Base-by-base conservation (phyloP, 495 filamentous ascomycete species). In the Xylaria intraflava region DNA sequence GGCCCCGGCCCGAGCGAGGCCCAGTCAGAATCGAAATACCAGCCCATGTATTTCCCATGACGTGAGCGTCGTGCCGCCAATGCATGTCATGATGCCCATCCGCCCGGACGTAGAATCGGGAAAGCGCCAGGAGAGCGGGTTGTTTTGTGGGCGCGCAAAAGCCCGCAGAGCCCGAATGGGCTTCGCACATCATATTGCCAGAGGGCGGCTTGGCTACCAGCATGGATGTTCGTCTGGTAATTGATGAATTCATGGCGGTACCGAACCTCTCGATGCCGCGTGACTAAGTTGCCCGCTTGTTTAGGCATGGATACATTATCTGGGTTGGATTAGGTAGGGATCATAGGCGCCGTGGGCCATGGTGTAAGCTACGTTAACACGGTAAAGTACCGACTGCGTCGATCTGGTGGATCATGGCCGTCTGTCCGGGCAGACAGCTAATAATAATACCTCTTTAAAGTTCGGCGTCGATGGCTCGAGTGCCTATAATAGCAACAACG, bases 31-130 rank as follows among this genome's bases (percentile, higher is more conserved):
- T 75, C 75, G 27, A 93, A 76, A 40, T n/a, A n/a, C n/a, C n/a
- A n/a, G n/a, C n/a, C n/a, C n/a, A n/a, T n/a, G n/a, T n/a, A n/a
- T 88, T 81, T 0, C 89, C 89, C 33, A 92, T 72, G 12, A 83
- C 84, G 62, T 92, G 88, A 2, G 88, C 88, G 6, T 73, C 88
- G 61, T 93, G 9, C 27, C 9, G 11, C 7, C 88, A 29, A 91
- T 71, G 35, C 81, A 66, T 14, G 60, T 72, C 16, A 78, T 64
- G 4, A 92, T 72, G 0, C 76, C 78, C 61, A 12, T 80, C 77
- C 8, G 78, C 79, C 50, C 85, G 72, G 2, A 33, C 14, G 6
- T 6, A 12, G 31, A 33, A 8, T 33, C 6, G 72, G 72, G 49
- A 62, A 65, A 35, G 70, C 62, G 1, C 72, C 70, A 53, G 65